Percentiles rank a stretch among this genome's conserved stretches.
Conservation (phyloP, 305 asterid genomes). For the Rubia tinctorum region DNA sequence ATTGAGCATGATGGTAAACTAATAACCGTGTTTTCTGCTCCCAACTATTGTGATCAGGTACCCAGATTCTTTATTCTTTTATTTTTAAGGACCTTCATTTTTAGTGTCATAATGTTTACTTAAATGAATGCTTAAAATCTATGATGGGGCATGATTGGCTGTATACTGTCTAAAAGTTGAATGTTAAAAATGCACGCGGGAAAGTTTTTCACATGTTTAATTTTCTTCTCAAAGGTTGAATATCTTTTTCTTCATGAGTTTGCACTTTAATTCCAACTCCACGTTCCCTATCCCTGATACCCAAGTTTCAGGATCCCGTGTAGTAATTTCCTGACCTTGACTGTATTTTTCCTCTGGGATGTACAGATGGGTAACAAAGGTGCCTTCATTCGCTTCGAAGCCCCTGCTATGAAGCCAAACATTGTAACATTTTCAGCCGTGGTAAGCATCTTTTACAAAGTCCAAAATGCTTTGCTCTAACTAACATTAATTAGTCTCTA, state of each 20-base stretch:
- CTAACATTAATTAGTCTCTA: not conserved
- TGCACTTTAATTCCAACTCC: not conserved
- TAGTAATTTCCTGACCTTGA: not conserved
- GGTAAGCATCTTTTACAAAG: constrained; percentile 51
- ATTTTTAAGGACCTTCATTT: constrained; percentile 6
- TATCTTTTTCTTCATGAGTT: not conserved
- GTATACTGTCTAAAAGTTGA: not conserved
- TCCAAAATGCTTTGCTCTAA: not conserved
- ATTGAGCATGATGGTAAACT: constrained; percentile 97
- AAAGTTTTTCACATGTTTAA: not conserved
- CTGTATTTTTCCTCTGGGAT: constrained; percentile 19
- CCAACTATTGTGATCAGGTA: constrained; percentile 99
- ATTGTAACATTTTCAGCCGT: constrained; percentile 88
- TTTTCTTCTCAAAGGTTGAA: not conserved
- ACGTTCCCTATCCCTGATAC: not conserved
- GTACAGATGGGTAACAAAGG: constrained; percentile 99
- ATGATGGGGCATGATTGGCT: not conserved
- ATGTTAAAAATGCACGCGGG: not conserved
- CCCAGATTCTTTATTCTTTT: constrained; percentile 10
- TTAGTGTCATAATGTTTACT: constrained; percentile 7
- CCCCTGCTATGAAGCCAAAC: constrained; percentile 86
- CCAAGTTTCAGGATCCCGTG: not conserved
- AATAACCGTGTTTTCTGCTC: constrained; percentile 98
- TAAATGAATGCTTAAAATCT: not conserved
- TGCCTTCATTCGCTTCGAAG: constrained; percentile 92